A percentile compares a stretch with the other conserved stretches of the same genome.
phyloP scores from a whole-genome alignment of 1,284 basidiomycete genomes.

The Cerioporus squamosus region DNA sequence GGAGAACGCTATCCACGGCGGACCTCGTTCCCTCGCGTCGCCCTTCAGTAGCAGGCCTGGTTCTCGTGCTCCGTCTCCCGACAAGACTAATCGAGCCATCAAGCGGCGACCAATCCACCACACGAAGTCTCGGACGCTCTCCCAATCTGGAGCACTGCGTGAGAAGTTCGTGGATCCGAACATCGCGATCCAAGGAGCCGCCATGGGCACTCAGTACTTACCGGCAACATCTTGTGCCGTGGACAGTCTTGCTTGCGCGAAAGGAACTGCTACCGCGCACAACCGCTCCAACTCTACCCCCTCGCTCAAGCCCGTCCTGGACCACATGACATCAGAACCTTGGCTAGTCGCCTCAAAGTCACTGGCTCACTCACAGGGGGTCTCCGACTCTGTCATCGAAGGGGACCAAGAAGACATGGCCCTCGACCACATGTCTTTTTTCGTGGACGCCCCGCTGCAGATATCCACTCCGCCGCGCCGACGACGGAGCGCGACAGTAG shows the following conservation, averaged over 20 bases:
- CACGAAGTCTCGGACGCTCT: conserved; percentile 38
- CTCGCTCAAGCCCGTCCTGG: conserved; percentile 22
- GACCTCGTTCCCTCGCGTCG: conserved; percentile 37
- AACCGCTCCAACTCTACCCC: conserved; percentile 34
- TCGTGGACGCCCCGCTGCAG: conserved; percentile 33
- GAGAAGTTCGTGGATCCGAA: conserved; percentile 13
- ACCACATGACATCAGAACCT: conserved; percentile 27
- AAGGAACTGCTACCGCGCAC: conserved; percentile 11
- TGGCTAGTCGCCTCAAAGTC: conserved; percentile 38
- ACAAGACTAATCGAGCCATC: conserved; percentile 7
- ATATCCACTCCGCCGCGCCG: conserved; percentile 37
- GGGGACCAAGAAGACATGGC: conserved; percentile 19
- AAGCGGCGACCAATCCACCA: conserved; percentile 27
- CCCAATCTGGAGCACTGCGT: conserved; percentile 31
- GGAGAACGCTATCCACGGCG: conserved; percentile 41
- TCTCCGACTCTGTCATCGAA: conserved; percentile 6
- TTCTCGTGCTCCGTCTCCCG: conserved; percentile 48
- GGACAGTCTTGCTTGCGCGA: neutral
- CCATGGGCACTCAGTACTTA: neutral
- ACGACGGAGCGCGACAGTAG: conserved; percentile 22
- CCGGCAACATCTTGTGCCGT: neutral
- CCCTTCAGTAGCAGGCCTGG: conserved; percentile 47
- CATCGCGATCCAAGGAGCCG: neutral
- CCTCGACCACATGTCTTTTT: conserved; percentile 33
- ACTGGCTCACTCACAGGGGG: conserved; percentile 26